Conservation (phyloP, 169 alveolate species). For the Perkinsus marinus region DNA sequence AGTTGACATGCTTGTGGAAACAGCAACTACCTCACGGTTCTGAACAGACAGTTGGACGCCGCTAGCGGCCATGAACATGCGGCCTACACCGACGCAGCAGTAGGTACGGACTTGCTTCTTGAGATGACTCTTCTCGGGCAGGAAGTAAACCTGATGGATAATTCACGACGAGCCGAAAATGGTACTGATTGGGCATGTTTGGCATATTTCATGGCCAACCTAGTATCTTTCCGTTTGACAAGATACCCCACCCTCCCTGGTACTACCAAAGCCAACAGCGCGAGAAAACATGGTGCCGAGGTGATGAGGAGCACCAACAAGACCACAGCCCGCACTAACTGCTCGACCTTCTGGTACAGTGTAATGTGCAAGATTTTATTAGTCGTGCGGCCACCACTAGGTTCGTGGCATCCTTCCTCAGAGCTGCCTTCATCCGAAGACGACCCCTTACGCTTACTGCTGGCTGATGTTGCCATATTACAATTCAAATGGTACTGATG, state of each 20-base stretch:
- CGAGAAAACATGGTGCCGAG: not conserved
- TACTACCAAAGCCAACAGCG: not conserved
- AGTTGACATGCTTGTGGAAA: not conserved
- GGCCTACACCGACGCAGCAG: not conserved
- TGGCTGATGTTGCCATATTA: too few relatives aligned
- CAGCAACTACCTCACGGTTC: not conserved
- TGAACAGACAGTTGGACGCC: not conserved
- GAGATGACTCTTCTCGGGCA: not conserved
- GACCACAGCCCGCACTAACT: not conserved
- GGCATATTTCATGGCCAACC: not conserved
- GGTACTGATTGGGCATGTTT: not conserved
- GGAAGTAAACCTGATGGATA: not conserved
- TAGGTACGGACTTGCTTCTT: not conserved
- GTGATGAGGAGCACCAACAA: not conserved
- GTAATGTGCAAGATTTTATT: not conserved
- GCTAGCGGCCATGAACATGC: not conserved
- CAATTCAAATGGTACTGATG: too few relatives aligned
- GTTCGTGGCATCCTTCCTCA: not conserved
- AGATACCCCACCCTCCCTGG: too few relatives aligned
- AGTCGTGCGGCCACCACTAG: not conserved
- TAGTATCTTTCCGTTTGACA: not conserved
- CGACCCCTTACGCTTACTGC: too few relatives aligned
- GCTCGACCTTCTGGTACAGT: not conserved
- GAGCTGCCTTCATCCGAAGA: not conserved
- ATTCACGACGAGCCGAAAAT: too few relatives aligned